phyloP scores from a whole-genome alignment of 805 yeast genomes.

The Metschnikowia cerradonensis region DNA sequence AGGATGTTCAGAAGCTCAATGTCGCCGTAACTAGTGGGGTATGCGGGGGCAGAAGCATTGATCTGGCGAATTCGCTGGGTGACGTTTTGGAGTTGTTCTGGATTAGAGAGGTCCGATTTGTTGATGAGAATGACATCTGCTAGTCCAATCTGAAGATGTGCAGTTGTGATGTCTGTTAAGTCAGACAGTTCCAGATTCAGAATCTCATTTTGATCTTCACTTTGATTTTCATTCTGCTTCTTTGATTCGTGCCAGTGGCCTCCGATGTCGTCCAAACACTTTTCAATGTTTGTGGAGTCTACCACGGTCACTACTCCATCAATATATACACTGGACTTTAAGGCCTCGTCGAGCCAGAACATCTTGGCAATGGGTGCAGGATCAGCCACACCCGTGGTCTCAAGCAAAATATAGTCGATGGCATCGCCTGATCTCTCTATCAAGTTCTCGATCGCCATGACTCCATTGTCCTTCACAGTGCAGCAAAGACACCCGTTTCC shows the following conservation, averaged over 20 bases:
- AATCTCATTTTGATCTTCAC: too few species aligned
- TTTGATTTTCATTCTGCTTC: constrained; percentile 19
- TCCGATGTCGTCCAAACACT: constrained; percentile 66
- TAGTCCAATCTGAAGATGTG: constrained; percentile 83
- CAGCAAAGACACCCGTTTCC: constrained; percentile 98
- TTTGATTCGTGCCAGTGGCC: constrained; percentile 60
- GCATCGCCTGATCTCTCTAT: constrained; percentile 64
- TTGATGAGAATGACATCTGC: constrained; percentile 83
- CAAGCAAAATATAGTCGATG: constrained; percentile 87
- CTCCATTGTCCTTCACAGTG: constrained; percentile 93
- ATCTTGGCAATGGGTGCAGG: constrained; percentile 96
- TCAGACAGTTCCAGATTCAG: constrained; percentile 5
- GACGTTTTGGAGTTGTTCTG: constrained; percentile 29
- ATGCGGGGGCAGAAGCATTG: constrained; percentile 65
- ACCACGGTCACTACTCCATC: constrained; percentile 91
- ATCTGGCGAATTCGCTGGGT: constrained; percentile 45
- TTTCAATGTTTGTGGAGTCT: constrained; percentile 64
- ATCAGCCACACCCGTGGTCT: constrained; percentile 95
- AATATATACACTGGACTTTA: constrained; percentile 76
- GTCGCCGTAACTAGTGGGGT: constrained; percentile 70
- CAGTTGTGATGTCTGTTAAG: constrained; percentile 60
- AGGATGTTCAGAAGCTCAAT: constrained; percentile 62
- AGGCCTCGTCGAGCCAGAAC: constrained; percentile 96
- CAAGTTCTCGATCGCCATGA: constrained; percentile 85
- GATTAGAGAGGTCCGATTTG: constrained; percentile 57